Conservation (phyloP, 2,329 filamentous ascomycete genomes). For the Cercospora beticola region DNA sequence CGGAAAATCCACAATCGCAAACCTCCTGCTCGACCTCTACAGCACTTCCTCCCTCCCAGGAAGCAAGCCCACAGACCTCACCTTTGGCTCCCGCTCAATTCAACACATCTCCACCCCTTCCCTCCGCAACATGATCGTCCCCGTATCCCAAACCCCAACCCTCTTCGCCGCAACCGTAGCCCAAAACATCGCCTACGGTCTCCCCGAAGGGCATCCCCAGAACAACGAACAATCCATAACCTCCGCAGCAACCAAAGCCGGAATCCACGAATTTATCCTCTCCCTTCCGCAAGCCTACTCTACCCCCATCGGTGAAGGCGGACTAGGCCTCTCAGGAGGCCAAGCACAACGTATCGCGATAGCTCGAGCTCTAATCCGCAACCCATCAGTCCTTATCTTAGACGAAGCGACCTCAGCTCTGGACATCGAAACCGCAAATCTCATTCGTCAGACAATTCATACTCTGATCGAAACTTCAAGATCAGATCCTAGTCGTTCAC, state of each 20-base stretch:
- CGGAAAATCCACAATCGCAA: conserved; percentile 84
- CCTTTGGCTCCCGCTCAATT: conserved; percentile 60
- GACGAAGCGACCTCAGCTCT: conserved; percentile 86
- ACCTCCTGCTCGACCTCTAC: conserved; percentile 73
- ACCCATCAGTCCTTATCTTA: conserved; percentile 71
- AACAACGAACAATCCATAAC: conserved; percentile 48
- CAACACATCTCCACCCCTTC: conserved; percentile 58
- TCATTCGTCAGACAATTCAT: conserved; percentile 63
- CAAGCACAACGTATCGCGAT: conserved; percentile 81
- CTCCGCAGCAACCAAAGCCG: conserved; percentile 55
- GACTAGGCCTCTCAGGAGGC: conserved; percentile 71
- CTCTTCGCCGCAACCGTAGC: conserved; percentile 76
- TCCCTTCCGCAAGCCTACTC: conserved; percentile 70
- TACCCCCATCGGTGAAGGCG: conserved; percentile 75
- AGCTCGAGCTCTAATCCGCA: conserved; percentile 71
- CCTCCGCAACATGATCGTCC: conserved; percentile 62
- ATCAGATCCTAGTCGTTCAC: neutral
- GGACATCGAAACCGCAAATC: conserved; percentile 65
- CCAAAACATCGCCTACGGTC: conserved; percentile 80
- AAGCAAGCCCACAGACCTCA: conserved; percentile 47
- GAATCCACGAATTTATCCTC: conserved; percentile 73
- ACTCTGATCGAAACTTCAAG: conserved; percentile 46
- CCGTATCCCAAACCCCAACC: conserved; percentile 69
- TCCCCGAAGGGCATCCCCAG: conserved; percentile 56
- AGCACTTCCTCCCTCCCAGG: conserved; percentile 55